Evolutionary conservation across 2,329 filamentous ascomycete genomes (phyloP), one percentile per base, ranked within the genome.

Genomic region (Colletotrichum sp.): DNA sequence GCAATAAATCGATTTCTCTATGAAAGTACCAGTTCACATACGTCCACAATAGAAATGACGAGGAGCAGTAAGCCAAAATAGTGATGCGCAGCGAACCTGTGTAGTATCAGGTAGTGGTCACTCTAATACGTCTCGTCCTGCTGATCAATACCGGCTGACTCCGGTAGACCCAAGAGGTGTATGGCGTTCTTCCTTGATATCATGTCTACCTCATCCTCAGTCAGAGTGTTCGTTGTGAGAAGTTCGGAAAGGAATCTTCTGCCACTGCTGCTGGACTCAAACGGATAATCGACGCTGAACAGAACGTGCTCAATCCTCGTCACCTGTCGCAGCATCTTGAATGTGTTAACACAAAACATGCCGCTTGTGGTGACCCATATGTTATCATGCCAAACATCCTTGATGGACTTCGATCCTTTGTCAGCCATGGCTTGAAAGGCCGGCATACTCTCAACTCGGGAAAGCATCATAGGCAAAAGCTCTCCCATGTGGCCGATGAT

Each of bases 241-340:
- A 52, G 44, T 52, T 52, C 44, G n/a, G n/a, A 0, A 0, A 52
- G n/a, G 1, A 52, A 52, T 0, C 0, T 8, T 13, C 1, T 52
- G 0, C 44, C n/a, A 1, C 44, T 52, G 1, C 44, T 52, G n/a
- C 44, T 52, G 2, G 44, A 52, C 0, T 52, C 44, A 1, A 52
- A 52, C n/a, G 44, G 44, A 13, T 52, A 52, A 0, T 52, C 44
- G 4, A 52, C 44, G 0, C 44, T 22, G 44, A 52, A 52, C 44
- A 52, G 4, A 0, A 52, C 13, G 2, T 52, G n/a, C 8, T 52
- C 6, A 0, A 13, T 13, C 44, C 16, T 3, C n/a, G 44, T 52
- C 6, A 52, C 44, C 1, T 52, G n/a, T 1, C 6, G 0, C 2
- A 52, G 12, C 44, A 22, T 52, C 1, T 52, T 52, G 44, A 52